Evolutionary conservation across 768 basidiomycete species (phyloP), one percentile per base, ranked within the genome.

Genomic region (Dacryopinax spathularia): DNA sequence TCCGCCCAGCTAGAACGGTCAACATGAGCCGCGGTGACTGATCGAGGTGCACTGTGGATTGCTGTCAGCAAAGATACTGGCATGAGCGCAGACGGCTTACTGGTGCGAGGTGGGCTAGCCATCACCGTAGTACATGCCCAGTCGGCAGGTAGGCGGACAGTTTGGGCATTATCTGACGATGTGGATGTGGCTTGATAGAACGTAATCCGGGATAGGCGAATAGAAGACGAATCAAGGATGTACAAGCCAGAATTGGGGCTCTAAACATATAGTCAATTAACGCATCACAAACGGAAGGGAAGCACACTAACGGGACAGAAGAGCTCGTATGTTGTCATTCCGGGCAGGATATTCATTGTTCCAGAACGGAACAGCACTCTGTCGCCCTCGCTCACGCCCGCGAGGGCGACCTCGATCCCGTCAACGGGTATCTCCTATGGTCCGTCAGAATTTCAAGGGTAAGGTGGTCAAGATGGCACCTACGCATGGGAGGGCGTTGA

Each of bases 401-500:
- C 70, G 18, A 91, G 74, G n/a, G 74, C 76, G 33, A 90, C 75
- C 41, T 75, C 77, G 22, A 93, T 75, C 70, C 83, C 80, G 65
- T 89, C 85, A 18, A 84, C 75, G 0, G 80, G 74, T 20, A 96
- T 64, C 6, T 75, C 72, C 90, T 94, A 64, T 1, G 56, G 25
- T 22, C 5, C 48, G 13, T 56, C 5, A 56, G 48, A 9, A 15
- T 20, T 56, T 27, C 61, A 60, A 62, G 48, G 56, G 68, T 63
- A 65, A 68, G 48, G 35, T 59, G 34, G 36, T 31, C 20, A n/a
- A 41, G 25, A 59, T 31, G 62, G 10, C 25, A 75, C 87, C 72
- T 72, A 94, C 93, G 68, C 89, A 89, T 33, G 89, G 86, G 25
- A 95, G 72, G 36, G 74, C 73, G 69, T 91, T 97, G 33, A 74